Base-by-base conservation (phyloP, 1,284 basidiomycete species). In the Ceratobasidium sp. region DNA sequence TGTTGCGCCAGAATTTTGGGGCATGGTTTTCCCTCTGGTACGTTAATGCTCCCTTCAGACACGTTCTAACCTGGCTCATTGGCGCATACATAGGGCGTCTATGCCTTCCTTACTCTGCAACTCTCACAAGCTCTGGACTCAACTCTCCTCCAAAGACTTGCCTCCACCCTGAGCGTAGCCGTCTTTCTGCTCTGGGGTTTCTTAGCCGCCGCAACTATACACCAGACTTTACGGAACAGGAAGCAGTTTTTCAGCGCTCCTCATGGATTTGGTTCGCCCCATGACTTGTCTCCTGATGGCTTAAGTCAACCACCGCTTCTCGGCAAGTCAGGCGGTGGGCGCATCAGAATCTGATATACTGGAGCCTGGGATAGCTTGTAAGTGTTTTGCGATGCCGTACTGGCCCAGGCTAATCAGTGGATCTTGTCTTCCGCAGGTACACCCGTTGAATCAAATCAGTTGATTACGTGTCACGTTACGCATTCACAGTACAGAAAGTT, bases 1-100 rank as follows among this genome's bases (percentile, higher is more conserved):
- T n/a, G 59, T 71, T 19, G 51, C 54, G 4, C 54, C 39, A 0
- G 68, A 41, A 48, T 71, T 71, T 24, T 71, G 68, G 68, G 68
- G 68, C 39, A 59, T 61, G 68, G 68, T 71, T 22, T 71, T 71
- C 51, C 54, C 54, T 14, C 27, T 71, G 54, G 68, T 71, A n/a
- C 7, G 68, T 27, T n/a, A 41, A 19, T 2, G 5, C 3, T 54
- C 56, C 34, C 41, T 7, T 43, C 29, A 16, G n/a, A 37, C 11
- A 16, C 13, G 46, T 22, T 27, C 43, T 54, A 14, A 4, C n/a
- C 29, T 27, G 13, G 1, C 34, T 59, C 24, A 48, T 31, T 4
- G 11, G 2, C 27, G 54, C 68, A 69, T 69, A 39, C 34, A 37
- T 22, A 71, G 54, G 68, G 68, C n/a, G 56, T 71, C n/a, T 71